Percentiles rank a stretch among this genome's conserved stretches.
Conservation (phyloP, 352 stramenopile genomes). For the Saprolegnia parasitica region DNA sequence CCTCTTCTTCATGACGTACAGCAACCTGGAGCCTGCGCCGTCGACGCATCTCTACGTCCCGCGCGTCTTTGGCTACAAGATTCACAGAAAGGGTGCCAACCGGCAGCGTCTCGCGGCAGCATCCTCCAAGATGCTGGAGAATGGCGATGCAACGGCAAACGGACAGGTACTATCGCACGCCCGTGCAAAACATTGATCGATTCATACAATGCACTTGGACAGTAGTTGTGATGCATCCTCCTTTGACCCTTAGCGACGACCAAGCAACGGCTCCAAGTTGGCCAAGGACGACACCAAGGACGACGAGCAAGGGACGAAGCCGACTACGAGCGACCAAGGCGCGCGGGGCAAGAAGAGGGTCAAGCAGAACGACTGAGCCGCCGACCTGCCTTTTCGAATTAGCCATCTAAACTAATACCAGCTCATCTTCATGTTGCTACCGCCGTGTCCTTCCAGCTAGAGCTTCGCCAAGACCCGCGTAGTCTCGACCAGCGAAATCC, state of each 20-base stretch:
- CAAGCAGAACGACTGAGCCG: conserved; percentile 18
- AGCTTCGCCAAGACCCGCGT: too few relatives aligned
- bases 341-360: conserved; percentile 27
- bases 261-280: neutral
- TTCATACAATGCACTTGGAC: conserved; percentile 16
- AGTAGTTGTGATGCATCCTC: conserved; percentile 19
- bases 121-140: conserved; percentile 42
- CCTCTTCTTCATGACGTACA: conserved; percentile 98
- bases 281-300: neutral
- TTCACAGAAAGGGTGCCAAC: conserved; percentile 84
- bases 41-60: conserved; percentile 85
- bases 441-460: too few relatives aligned
- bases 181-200: conserved; percentile 3
- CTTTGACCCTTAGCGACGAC: conserved; percentile 26
- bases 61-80: conserved; percentile 90
- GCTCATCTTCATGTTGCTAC: neutral
- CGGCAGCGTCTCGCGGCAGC: conserved; percentile 71
- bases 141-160: conserved; percentile 15
- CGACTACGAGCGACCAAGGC: conserved; percentile 22
- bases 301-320: neutral
- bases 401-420: conserved; percentile 16
- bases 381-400: neutral
- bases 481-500: conserved; percentile 38
- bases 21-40: conserved; percentile 80
- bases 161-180: conserved; percentile 17